Percentiles rank a stretch among this genome's conserved stretches.
These are phyloP conservation scores for Kwoniella europaea DNA, from an alignment of 768 basidiomycete species.

Conservation along the genomic window DNA sequence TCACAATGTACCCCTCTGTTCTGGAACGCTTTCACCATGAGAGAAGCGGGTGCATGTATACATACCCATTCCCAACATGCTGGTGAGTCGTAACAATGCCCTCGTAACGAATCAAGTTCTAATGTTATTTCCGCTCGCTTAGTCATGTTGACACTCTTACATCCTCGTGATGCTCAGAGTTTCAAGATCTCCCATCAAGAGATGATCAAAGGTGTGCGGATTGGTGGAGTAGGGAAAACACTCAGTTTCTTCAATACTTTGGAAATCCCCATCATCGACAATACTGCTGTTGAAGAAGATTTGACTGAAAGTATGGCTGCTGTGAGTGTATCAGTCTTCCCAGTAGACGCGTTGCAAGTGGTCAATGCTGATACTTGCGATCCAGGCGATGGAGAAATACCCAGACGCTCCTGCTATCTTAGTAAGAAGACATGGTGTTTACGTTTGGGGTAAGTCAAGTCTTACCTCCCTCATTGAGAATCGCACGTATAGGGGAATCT, in stretches of 20 bases:
- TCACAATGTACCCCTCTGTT: conserved; percentile 88
- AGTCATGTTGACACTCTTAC: conserved; percentile 77
- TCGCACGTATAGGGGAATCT: background rate
- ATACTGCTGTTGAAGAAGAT: conserved; percentile 88
- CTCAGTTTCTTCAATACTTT: conserved; percentile 84
- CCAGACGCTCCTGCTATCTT: conserved; percentile 79
- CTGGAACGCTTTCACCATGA: conserved; percentile 85
- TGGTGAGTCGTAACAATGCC: conserved; percentile 52
- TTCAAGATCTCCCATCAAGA: conserved; percentile 88
- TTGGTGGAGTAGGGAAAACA: conserved; percentile 75
- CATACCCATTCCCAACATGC: conserved; percentile 86
- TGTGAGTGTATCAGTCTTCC: conserved; percentile 36
- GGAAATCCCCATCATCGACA: conserved; percentile 84
- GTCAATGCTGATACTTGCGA: background rate
- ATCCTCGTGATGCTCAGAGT: conserved; percentile 66
- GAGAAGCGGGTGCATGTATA: conserved; percentile 81
- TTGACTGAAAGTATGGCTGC: conserved; percentile 84
- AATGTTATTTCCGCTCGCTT: conserved; percentile 38
- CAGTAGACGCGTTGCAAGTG: background rate
- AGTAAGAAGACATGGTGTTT: conserved; percentile 78
- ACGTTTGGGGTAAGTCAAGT: conserved; percentile 74
- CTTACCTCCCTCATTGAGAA: too few relatives aligned
- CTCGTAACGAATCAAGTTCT: too few relatives aligned
- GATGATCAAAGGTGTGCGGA: conserved; percentile 90
- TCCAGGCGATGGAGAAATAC: conserved; percentile 72